Evolutionary conservation across 176 grass and related monocot genomes (phyloP).

Genomic region (Bolboschoenus planiculmis): DNA sequence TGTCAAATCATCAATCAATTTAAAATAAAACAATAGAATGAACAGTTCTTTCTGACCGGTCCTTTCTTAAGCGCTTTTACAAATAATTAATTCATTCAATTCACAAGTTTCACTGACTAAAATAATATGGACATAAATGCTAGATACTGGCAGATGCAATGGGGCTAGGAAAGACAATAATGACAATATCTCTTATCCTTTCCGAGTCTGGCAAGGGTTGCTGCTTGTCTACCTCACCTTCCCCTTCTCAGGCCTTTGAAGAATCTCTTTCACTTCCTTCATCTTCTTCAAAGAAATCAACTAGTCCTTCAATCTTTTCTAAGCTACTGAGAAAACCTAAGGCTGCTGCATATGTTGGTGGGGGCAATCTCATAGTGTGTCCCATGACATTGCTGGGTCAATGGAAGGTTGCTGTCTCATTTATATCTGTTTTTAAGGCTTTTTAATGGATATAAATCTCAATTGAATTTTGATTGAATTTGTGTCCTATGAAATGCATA

Average conservation of each 20-base stretch:
- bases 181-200: slow-evolving; percentile 95
- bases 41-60: background rate
- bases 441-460: background rate
- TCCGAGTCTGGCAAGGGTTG: slow-evolving; percentile 63
- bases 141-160: slow-evolving; percentile 99
- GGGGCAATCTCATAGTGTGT: slow-evolving; percentile 79
- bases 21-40: background rate
- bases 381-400: slow-evolving; percentile 94
- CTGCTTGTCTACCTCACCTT: slow-evolving; percentile 27
- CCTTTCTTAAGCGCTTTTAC: background rate
- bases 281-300: slow-evolving; percentile 52
- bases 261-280: slow-evolving; percentile 38
- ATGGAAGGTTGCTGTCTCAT: slow-evolving; percentile 71
- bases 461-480: background rate
- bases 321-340: slow-evolving; percentile 59
- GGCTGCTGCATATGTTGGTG: slow-evolving; percentile 43
- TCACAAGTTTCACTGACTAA: slow-evolving; percentile 6
- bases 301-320: slow-evolving; percentile 56
- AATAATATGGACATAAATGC: slow-evolving; percentile 24
- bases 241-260: slow-evolving; percentile 27
- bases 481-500: slow-evolving; percentile 10
- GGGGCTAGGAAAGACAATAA: slow-evolving; percentile 95
- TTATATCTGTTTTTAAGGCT: slow-evolving; percentile 5
- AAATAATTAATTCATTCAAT: background rate
- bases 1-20: background rate